Conservation (phyloP, 805 yeast species). For the Jamesozyma gamospora region DNA sequence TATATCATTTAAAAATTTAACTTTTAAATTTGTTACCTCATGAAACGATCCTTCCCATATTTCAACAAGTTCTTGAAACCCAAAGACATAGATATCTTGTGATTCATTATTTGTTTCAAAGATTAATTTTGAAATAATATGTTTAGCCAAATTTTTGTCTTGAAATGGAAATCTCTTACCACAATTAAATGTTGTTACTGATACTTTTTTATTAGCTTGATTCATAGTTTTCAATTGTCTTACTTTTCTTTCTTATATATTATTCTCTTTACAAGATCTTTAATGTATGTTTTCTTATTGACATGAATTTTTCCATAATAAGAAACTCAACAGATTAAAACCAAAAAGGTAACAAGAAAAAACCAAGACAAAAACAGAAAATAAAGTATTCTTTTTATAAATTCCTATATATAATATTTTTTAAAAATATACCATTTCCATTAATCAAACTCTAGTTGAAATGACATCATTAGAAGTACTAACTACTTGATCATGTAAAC, state of each 20-base stretch:
- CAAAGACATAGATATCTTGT: slow-evolving; percentile 43
- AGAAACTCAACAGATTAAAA: too few species aligned
- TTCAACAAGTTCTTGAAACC: slow-evolving; percentile 55
- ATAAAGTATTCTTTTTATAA: background rate
- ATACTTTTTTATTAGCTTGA: slow-evolving; percentile 10
- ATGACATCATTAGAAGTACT: slow-evolving; percentile 18
- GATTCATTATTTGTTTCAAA: slow-evolving; percentile 18
- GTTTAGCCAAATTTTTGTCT: slow-evolving; percentile 24
- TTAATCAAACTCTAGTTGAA: slow-evolving; percentile 8
- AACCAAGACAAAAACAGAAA: too few species aligned
- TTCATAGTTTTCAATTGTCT: background rate
- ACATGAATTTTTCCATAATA: too few species aligned
- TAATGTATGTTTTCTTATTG: too few species aligned
- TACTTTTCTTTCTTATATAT: background rate
- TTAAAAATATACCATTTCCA: too few species aligned
- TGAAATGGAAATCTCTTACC: slow-evolving; percentile 37
- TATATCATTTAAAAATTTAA: slow-evolving; percentile 31
- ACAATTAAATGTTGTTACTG: slow-evolving; percentile 43
- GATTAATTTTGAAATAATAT: slow-evolving; percentile 27
- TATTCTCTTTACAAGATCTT: too few species aligned
- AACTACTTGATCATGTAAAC: slow-evolving; percentile 21
- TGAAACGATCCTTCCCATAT: slow-evolving; percentile 45
- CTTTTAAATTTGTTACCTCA: slow-evolving; percentile 27
- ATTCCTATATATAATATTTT: background rate
- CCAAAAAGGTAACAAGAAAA: too few species aligned